A percentile compares a stretch with the other conserved stretches of the same genome.
Conservation (phyloP, 495 filamentous ascomycete genomes). For the Aspergillus ellipticus region DNA sequence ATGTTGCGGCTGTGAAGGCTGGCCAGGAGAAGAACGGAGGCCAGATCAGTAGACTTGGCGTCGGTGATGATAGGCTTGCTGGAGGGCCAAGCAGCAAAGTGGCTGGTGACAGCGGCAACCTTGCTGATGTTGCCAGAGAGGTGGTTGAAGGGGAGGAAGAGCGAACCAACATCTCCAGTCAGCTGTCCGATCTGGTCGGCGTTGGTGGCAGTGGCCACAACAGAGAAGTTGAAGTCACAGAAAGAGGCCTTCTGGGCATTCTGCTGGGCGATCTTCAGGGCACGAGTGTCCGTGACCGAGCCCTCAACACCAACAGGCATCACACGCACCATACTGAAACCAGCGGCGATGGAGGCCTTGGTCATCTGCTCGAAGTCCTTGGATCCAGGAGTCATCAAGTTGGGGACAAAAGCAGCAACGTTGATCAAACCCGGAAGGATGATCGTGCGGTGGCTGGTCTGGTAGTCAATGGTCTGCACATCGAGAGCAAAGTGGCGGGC, state of each 20-base stretch:
- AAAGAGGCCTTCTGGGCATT: conserved; percentile 64
- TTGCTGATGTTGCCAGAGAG: conserved; percentile 83
- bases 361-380: conserved; percentile 68
- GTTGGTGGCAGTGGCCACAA: conserved; percentile 74
- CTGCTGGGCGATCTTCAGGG: conserved; percentile 71
- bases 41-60: conserved; percentile 77
- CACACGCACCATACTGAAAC: conserved; percentile 81
- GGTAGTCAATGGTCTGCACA: conserved; percentile 77
- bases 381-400: conserved; percentile 59
- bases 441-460: conserved; percentile 78
- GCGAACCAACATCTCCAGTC: conserved; percentile 71
- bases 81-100: conserved; percentile 76
- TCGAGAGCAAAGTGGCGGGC: conserved; percentile 81
- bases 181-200: conserved; percentile 70
- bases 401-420: conserved; percentile 76
- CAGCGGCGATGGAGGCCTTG: conserved; percentile 69
- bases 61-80: conserved; percentile 85
- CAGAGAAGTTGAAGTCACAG: conserved; percentile 85
- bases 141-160: conserved; percentile 88
- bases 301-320: conserved; percentile 73
- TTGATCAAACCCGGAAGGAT: conserved; percentile 75
- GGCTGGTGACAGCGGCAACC: conserved; percentile 74
- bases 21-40: conserved; percentile 73
- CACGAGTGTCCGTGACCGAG: conserved; percentile 67
- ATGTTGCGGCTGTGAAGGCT: conserved; percentile 81